Evolutionary conservation across 1,284 basidiomycete species (phyloP), one percentile per base, ranked within the genome.

Genomic region (Fomitiporia mediterranea): DNA sequence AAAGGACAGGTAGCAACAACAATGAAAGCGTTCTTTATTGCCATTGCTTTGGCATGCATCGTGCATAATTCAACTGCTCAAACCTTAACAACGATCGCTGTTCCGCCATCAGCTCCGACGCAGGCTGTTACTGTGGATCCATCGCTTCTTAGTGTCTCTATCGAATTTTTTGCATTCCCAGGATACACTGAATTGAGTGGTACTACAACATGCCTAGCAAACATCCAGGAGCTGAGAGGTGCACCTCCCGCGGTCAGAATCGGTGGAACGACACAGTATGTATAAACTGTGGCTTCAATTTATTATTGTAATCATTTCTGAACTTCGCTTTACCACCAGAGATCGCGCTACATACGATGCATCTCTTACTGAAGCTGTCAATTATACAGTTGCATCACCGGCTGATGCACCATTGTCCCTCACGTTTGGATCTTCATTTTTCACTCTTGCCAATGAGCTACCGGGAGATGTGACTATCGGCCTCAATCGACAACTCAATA

Each of bases 151-250:
- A 72, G 70, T 59, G 64, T 73, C 4, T 73, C 73, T 2, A 61
- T 74, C 52, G 74, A 75, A 59, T 75, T 74, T 64, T 75, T 76
- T 55, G 68, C 74, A 6, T 74, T 74, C 56, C 74, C 74, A 1
- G 72, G 64, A 2, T 76, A 75, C 56, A 71, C 69, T 13, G 55
- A 66, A 30, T 59, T 75, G 23, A 53, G 66, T 5, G 68, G 69
- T 0, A 74, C 74, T 3, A 64, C 63, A 8, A 72, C 69, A 50
- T 75, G 74, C 59, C 58, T 76, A 1, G 62, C 61, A 11, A 74
- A 74, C 56, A 58, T 76, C 28, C 67, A 68, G 9, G 56, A 57
- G 3, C 62, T 74, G 8, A 66, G 72, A 6, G 73, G 72, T 6
- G 64, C 69, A 2, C 65, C 65, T 21, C 73, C 74, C 30, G 70